A percentile compares a stretch with the other conserved stretches of the same genome.
phyloP scores from a whole-genome alignment of 2,329 filamentous ascomycete genomes.

The Colletotrichum echinochloae region DNA sequence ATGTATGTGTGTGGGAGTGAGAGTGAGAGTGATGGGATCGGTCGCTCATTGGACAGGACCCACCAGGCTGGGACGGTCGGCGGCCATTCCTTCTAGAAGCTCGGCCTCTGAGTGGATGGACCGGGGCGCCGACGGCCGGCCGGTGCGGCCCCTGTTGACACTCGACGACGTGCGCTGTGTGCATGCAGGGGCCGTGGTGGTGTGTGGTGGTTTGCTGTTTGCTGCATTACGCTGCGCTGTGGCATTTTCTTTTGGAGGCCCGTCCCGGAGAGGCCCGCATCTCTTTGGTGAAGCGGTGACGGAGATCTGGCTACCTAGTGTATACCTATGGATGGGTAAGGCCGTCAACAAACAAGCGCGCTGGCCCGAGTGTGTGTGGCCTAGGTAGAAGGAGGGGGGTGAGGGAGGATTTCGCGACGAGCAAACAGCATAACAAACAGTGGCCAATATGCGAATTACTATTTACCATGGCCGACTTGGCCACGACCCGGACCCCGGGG shows the following conservation, averaged over 20 bases:
- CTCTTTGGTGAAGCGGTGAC: not conserved
- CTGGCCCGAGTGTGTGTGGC: not conserved
- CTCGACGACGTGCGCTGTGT: conserved; percentile 14
- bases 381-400: too few species aligned
- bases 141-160: conserved; percentile 26
- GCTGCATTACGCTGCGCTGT: not conserved
- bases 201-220: conserved; percentile 6
- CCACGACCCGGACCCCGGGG: not conserved
- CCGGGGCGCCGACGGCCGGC: conserved; percentile 11
- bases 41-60: not conserved
- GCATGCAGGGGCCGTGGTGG: not conserved
- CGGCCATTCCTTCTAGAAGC: conserved; percentile 36
- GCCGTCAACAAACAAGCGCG: conserved; percentile 22
- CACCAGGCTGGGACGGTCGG: not conserved
- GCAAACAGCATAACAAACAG: conserved; percentile 5
- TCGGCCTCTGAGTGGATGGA: conserved; percentile 30
- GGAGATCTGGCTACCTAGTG: too few species aligned
- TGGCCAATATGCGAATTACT: too few species aligned
- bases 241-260: conserved; percentile 35
- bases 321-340: not conserved
- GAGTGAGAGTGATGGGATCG: not conserved
- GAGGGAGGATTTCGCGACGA: not conserved
- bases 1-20: conserved; percentile 1
- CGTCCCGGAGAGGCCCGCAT: conserved; percentile 35
- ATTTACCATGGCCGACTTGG: not conserved